Evolutionary conservation across 345 rosid species (phyloP), one percentile per base, ranked within the genome.

Genomic region (Camelina laxa): DNA sequence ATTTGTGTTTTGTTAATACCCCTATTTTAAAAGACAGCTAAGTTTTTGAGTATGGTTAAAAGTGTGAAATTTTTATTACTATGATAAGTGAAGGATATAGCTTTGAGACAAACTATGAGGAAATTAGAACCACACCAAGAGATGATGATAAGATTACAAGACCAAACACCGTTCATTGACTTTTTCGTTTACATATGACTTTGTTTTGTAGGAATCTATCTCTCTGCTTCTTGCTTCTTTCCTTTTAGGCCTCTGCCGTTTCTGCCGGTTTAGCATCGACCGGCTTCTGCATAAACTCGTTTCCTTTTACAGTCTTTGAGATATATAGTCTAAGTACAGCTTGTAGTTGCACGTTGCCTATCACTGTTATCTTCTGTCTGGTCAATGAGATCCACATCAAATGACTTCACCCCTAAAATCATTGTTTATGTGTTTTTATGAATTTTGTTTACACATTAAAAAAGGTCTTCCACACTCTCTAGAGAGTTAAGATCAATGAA

Each of bases 211-310:
- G 30, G 17, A 33, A 17, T 48, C 6, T 36, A 9, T 36, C 10
- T 36, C 3, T 13, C 20, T 44, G 39, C 50, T 49, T 27, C 12
- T 31, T 54, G 47, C n/a, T 13, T 66, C 5, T 22, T 22, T 21
- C 10, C 27, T 36, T 59, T 67, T 41, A 69, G 20, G 85, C 54
- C 71, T 81, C 77, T 50, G 80, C 65, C 27, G 82, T 63, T 33
- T 82, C 74, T 38, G 83, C 75, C 6, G 74, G 35, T 6, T 86
- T 81, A 65, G 81, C n/a, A n/a, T n/a, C n/a, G n/a, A n/a, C n/a
- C n/a, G n/a, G n/a, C n/a, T n/a, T n/a, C n/a, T n/a, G n/a, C 98
- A 93, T 75, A 91, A 93, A 45, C 85, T 33, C 9, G 98, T 93
- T 73, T 81, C 85, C 89, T 93, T 91, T 59, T 91, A 90, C 0